Conservation (phyloP, 208 protist species). For the Trypanosoma rangeli region DNA sequence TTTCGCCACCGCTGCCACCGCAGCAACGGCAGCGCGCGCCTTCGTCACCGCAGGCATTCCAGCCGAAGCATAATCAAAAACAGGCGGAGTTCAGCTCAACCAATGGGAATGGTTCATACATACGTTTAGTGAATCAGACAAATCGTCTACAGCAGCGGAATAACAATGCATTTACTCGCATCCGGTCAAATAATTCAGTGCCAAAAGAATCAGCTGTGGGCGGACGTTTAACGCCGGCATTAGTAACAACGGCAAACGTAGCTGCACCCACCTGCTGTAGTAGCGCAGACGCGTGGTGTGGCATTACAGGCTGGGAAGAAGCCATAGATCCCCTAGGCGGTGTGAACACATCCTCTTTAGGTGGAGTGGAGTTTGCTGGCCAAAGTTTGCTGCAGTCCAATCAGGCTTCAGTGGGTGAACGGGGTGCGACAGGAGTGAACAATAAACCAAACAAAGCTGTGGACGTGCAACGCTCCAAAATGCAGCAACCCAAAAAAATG, state of each 20-base stretch:
- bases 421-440: not conserved
- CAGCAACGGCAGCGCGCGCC: not conserved
- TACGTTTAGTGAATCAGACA: slow-evolving; percentile 21
- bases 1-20: not conserved
- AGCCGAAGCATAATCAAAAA: not conserved
- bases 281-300: slow-evolving; percentile 9
- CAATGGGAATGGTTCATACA: slow-evolving; percentile 12
- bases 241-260: not conserved
- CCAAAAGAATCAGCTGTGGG: slow-evolving; percentile 5
- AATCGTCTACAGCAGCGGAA: slow-evolving; percentile 4
- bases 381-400: not conserved
- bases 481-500: slow-evolving; percentile 12
- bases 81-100: not conserved
- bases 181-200: not conserved
- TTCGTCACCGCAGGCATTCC: not conserved
- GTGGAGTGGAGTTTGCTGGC: not conserved
- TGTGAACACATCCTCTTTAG: not conserved
- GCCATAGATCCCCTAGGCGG: not conserved
- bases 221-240: not conserved
- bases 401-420: not conserved
- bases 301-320: slow-evolving; percentile 31
- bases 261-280: not conserved
- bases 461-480: slow-evolving; percentile 1
- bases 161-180: slow-evolving; percentile 1
- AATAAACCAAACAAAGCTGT: slow-evolving; percentile 3